Evolutionary conservation across 164 flowering plant genomes (phyloP), one percentile per base, ranked within the genome.

Genomic region (Umbellularia californica): DNA sequence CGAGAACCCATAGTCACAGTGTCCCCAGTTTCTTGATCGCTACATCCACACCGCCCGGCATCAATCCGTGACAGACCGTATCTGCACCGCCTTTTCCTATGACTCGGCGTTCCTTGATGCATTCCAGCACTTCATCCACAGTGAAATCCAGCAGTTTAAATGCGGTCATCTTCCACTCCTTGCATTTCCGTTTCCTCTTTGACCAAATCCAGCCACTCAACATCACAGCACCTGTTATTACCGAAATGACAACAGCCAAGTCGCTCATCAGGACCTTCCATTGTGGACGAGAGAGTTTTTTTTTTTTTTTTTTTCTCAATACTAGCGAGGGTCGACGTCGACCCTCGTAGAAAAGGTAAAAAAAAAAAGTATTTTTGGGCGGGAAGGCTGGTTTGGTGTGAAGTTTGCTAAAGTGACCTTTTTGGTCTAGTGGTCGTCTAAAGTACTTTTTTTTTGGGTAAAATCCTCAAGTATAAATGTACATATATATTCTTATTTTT

Each of bases 31-130:
- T 77, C 74, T 95, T 93, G 77, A 95, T 93, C 2, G 98, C 99
- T 6, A 95, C 86, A 41, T 92, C 92, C 0, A 58, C 50, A 0
- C 93, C 93, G 70, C 82, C 79, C 0, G 90, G 87, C 96, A 95
- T 89, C 67, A 88, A 77, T 2, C 99, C 98, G 5, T 92, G 88
- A 84, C 90, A 95, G 19, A 95, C 98, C 24, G 85, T 84, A 69
- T 98, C 99, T 0, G 94, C 90, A 11, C 99, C 98, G 1, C 99
- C 98, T 85, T 90, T 91, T 1, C 99, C 98, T 2, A 95, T 90
- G 9, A 93, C 82, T 83, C 88, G 91, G 83, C 93, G 98, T 2
- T 95, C 98, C 72, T 85, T 86, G 68, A 95, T 17, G 80, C 98
- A 90, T 60, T 90, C 90, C 0, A 93, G 72, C 3, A 95, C 97